Conservation (phyloP, 2,329 filamentous ascomycete species). For the Aspergillus felis region DNA sequence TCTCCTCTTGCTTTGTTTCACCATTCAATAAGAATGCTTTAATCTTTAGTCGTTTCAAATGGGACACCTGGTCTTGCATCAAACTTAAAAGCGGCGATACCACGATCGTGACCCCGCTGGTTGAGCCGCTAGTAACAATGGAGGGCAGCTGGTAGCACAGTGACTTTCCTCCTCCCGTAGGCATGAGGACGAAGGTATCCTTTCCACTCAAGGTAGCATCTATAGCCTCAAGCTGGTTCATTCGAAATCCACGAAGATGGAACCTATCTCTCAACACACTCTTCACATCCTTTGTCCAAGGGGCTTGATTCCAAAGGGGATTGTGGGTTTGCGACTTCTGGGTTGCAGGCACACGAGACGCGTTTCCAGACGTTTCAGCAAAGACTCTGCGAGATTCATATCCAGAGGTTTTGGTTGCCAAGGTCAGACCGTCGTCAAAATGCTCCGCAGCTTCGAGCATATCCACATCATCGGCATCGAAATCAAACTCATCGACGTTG, state of each 20-base stretch:
- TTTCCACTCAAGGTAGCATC: constrained; percentile 85
- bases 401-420: constrained; percentile 8
- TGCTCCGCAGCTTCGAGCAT: constrained; percentile 42
- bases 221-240: constrained; percentile 91
- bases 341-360: constrained; percentile 23
- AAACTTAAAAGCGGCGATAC: constrained; percentile 92
- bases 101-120: constrained; percentile 80
- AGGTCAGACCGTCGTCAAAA: constrained; percentile 28
- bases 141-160: constrained; percentile 94
- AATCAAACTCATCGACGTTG: constrained; percentile 39
- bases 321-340: constrained; percentile 31
- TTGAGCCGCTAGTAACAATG: constrained; percentile 74
- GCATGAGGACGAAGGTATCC: constrained; percentile 95
- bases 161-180: constrained; percentile 94
- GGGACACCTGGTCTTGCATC: constrained; percentile 94
- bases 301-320: constrained; percentile 54
- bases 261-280: constrained; percentile 78
- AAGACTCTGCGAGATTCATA: constrained; percentile 33
- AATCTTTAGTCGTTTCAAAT: constrained; percentile 70
- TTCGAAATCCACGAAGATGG: constrained; percentile 77
- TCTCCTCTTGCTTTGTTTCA: constrained; percentile 62
- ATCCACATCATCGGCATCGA: constrained; percentile 43
- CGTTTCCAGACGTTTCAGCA: constrained; percentile 41
- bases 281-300: constrained; percentile 85
- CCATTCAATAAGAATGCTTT: constrained; percentile 79